Evolutionary conservation across 768 basidiomycete genomes (phyloP), one percentile per base, ranked within the genome.

Genomic region (Trametes gibbosa): DNA sequence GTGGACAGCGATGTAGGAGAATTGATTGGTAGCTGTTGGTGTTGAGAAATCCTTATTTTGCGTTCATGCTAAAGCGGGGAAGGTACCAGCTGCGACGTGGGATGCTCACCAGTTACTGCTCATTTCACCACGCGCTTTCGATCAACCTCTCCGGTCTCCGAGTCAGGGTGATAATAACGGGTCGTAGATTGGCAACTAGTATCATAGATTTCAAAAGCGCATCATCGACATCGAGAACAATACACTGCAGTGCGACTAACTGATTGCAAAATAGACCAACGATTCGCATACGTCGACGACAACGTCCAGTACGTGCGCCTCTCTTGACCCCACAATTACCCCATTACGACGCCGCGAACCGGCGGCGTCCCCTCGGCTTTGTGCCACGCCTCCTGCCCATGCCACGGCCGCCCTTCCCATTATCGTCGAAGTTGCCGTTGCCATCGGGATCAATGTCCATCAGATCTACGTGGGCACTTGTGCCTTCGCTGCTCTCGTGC

Each of bases 401-500:
- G 2, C 58, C 50, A 2, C 35, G 29, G 8, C 55, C 46, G 17
- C 59, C 53, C 23, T 46, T 59, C 23, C 32, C 41, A 10, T 10
- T 32, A n/a, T 59, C 58, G 25, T 58, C 61, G 29, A 32, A 10
- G 29, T 10, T 32, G 25, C 56, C 56, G 6, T 34, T 51, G 5
- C 56, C 56, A 1, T 62, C 61, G 42, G 19, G 32, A 24, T 63
- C 62, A 8, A 58, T 25, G 21, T 63, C 59, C 59, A 60, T 64
- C 50, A 46, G 2, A 5, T 49, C 59, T 13, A 29, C 48, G 14
- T n/a, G 34, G 5, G 32, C 43, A 10, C 19, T 23, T 6, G 32
- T 16, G 7, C 51, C 57, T 2, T 76, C 74, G n/a, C 56, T 59
- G 32, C n/a, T 40, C 17, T 47, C 47, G 14, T 63, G 58, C 21